Evolutionary conservation across 768 basidiomycete species (phyloP), one percentile per base, ranked within the genome.

Genomic region (Russula griseocarnosa): DNA sequence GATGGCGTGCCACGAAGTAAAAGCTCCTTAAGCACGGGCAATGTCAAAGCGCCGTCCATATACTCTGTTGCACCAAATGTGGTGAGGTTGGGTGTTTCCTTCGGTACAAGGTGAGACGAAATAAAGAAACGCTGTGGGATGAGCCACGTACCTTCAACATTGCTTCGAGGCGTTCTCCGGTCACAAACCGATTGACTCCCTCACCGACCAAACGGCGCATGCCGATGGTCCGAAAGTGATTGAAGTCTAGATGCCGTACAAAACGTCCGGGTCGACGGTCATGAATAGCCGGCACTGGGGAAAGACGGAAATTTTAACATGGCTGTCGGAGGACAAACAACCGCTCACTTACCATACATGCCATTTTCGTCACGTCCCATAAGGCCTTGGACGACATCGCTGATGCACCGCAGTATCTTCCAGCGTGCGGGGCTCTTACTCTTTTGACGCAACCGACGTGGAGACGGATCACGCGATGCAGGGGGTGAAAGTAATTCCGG

Each of bases 61-160:
- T 98, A 99, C 74, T 99, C 96, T 2, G 96, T 98, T 6, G 93
- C 94, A n/a, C 95, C 95, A 67, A 99, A 93, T 10, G 86, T 82
- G 20, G 79, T 79, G 13, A 98, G 78, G 67, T 94, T 94, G 0
- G 93, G 92, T 76, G 88, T 86, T 82, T 96, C 93, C 92, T 95
- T 71, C 28, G 54, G 6, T n/a, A n/a, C 24, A 42, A 59, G 20
- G 52, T 53, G 22, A 58, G 63, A 24, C 40, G 46, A 44, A n/a
- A 30, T 14, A 30, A 49, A 57, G 36, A 20, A 36, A 67, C 53
- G 28, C 30, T 7, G 11, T 18, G 8, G 42, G n/a, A 30, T 36
- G 26, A 55, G 32, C 22, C 13, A 71, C 81, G 28, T 65, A 90
- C 91, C 81, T 91, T 90, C 34, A 93, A 78, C 28, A 93, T 79